Conservation (phyloP, 1,139 yeast genomes). For the Suhomyces terraborum region DNA sequence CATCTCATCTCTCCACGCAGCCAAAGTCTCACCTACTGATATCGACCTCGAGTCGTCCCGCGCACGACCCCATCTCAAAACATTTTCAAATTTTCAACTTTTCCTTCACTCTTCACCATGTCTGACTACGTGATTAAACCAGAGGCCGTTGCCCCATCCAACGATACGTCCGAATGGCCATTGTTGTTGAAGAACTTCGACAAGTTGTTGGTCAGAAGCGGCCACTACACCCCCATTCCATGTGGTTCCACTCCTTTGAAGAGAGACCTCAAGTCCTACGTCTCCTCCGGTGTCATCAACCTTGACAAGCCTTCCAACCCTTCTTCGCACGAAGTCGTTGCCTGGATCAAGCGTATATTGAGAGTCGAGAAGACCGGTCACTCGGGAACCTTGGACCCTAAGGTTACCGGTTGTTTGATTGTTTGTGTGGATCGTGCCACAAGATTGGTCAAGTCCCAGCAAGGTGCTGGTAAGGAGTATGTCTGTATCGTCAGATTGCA, state of each 20-base stretch:
- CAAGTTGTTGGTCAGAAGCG: constrained; percentile 89
- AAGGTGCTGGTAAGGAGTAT: constrained; percentile 99
- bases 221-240: constrained; percentile 96
- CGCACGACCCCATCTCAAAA: constrained; percentile 10
- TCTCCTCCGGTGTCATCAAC: constrained; percentile 94
- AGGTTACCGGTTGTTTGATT: constrained; percentile 96
- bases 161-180: constrained; percentile 95
- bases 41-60: too few relatives aligned
- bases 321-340: constrained; percentile 97
- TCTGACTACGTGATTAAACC: constrained; percentile 84
- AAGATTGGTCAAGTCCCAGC: constrained; percentile 96
- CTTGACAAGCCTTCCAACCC: constrained; percentile 98
- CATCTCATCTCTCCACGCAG: background rate
- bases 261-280: constrained; percentile 87
- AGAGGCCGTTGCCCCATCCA: constrained; percentile 73
- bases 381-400: constrained; percentile 98
- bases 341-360: constrained; percentile 96
- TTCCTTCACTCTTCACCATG: constrained; percentile 34
- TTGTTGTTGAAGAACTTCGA: constrained; percentile 90
- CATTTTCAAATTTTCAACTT: constrained; percentile 14
- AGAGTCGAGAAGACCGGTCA: constrained; percentile 98
- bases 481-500: constrained; percentile 96
- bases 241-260: constrained; percentile 92
- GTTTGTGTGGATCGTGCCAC: constrained; percentile 98
- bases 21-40: too few relatives aligned